These are phyloP conservation scores for Blastobotrys raffinosifermentans DNA, from an alignment of 1,139 yeast species.

Conservation along the genomic window DNA sequence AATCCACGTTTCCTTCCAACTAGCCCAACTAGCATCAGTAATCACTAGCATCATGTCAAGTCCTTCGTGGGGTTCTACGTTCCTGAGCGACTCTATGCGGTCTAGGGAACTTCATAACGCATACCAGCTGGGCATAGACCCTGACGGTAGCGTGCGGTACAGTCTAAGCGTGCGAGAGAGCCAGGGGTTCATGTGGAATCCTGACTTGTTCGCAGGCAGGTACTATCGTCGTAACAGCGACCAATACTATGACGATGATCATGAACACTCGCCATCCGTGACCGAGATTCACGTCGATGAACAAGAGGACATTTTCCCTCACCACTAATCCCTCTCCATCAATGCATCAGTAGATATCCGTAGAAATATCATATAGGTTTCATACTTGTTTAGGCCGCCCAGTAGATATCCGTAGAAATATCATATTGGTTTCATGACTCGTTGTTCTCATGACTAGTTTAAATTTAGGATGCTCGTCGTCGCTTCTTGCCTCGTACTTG, in stretches of 20 bases:
- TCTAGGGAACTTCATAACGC: conserved; percentile 54
- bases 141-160: conserved; percentile 24
- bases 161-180: conserved; percentile 50
- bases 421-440: neutral
- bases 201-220: conserved; percentile 63
- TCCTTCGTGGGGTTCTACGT: too few species aligned
- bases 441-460: too few species aligned
- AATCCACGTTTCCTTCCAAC: neutral
- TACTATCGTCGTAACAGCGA: conserved; percentile 40
- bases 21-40: neutral
- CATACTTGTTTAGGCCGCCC: neutral
- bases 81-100: conserved; percentile 57
- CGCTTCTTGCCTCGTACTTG: too few species aligned
- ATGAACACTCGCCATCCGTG: conserved; percentile 8
- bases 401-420: neutral
- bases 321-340: conserved; percentile 12
- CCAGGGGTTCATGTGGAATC: conserved; percentile 73
- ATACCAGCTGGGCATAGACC: conserved; percentile 41
- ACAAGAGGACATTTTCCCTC: conserved; percentile 23
- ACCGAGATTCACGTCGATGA: conserved; percentile 19
- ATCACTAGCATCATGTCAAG: conserved; percentile 3
- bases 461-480: too few species aligned
- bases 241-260: conserved; percentile 3
- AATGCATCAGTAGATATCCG: neutral
- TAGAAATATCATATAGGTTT: neutral